Evolutionary conservation across 1,139 yeast genomes (phyloP).

Genomic region (Martiniozyma asiatica): DNA sequence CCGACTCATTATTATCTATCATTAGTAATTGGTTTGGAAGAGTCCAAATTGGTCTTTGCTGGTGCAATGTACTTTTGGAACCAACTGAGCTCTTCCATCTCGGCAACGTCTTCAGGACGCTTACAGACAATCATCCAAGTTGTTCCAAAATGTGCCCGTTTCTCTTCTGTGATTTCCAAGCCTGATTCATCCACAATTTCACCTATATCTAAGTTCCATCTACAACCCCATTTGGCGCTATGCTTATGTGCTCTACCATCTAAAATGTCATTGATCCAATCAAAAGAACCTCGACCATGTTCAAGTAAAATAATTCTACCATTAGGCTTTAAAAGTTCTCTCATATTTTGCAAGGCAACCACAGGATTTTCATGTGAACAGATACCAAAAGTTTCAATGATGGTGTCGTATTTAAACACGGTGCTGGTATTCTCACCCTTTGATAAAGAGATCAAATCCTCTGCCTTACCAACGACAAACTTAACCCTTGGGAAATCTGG

Average conservation of each 20-base stretch:
- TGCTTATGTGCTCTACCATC: conserved; percentile 78
- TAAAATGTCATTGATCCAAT: conserved; percentile 64
- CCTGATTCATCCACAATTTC: conserved; percentile 77
- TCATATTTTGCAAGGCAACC: conserved; percentile 64
- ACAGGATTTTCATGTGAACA: conserved; percentile 96
- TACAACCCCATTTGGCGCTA: conserved; percentile 88
- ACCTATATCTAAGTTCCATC: conserved; percentile 93
- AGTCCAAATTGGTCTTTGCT: conserved; percentile 18
- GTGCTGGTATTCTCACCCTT: conserved; percentile 8
- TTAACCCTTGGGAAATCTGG: conserved; percentile 65
- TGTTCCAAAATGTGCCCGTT: conserved; percentile 83
- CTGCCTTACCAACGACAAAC: conserved; percentile 88
- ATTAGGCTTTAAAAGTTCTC: conserved; percentile 66
- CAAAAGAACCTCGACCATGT: conserved; percentile 82
- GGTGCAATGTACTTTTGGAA: conserved; percentile 32
- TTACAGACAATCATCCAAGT: conserved; percentile 79
- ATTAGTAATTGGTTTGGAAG: conserved; percentile 13
- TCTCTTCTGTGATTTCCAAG: conserved; percentile 67
- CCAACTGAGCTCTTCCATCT: conserved; percentile 33
- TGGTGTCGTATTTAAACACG: conserved; percentile 66
- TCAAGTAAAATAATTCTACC: conserved; percentile 82
- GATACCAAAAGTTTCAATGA: conserved; percentile 86
- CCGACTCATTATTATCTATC: too few species aligned
- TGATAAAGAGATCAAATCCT: conserved; percentile 51
- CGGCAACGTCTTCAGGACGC: conserved; percentile 51